Conservation (phyloP, 805 yeast species). For the Candida stauntonica region DNA sequence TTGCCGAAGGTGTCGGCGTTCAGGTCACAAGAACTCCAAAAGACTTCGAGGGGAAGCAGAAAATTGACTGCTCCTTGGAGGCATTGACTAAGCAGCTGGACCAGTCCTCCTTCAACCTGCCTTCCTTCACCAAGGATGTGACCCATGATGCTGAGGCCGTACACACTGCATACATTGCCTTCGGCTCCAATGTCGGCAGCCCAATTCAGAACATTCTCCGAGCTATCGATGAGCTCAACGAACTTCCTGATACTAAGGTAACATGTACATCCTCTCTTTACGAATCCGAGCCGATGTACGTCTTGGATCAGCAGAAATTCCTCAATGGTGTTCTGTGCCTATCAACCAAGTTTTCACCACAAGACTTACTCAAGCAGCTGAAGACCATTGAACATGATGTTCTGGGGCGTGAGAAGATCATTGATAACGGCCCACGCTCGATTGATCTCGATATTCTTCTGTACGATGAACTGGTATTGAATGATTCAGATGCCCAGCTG, state of each 20-base stretch:
- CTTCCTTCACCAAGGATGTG: conserved; percentile 34
- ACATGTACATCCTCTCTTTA: conserved; percentile 70
- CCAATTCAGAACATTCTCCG: conserved; percentile 53
- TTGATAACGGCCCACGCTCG: conserved; percentile 89
- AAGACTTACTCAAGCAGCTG: conserved; percentile 51
- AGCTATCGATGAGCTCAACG: conserved; percentile 47
- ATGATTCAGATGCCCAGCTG: conserved; percentile 49
- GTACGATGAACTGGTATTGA: conserved; percentile 48
- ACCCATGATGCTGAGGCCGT: conserved; percentile 7
- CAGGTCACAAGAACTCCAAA: conserved; percentile 47
- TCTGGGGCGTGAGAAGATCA: conserved; percentile 64
- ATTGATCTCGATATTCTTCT: conserved; percentile 86
- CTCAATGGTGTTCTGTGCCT: conserved; percentile 77
- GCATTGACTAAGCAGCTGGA: neutral
- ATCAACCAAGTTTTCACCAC: conserved; percentile 59
- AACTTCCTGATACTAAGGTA: conserved; percentile 36
- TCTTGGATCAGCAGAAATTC: conserved; percentile 72
- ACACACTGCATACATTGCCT: conserved; percentile 70
- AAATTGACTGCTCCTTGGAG: conserved; percentile 12
- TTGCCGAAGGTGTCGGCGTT: conserved; percentile 89
- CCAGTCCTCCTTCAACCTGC: conserved; percentile 12
- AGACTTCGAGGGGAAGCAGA: conserved; percentile 32
- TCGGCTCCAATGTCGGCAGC: conserved; percentile 86
- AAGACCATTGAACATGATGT: conserved; percentile 76
- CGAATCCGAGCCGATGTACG: conserved; percentile 91